These are phyloP conservation scores for Dothistroma septosporum DNA, from an alignment of 2,329 filamentous ascomycete genomes.

Conservation along the genomic window DNA sequence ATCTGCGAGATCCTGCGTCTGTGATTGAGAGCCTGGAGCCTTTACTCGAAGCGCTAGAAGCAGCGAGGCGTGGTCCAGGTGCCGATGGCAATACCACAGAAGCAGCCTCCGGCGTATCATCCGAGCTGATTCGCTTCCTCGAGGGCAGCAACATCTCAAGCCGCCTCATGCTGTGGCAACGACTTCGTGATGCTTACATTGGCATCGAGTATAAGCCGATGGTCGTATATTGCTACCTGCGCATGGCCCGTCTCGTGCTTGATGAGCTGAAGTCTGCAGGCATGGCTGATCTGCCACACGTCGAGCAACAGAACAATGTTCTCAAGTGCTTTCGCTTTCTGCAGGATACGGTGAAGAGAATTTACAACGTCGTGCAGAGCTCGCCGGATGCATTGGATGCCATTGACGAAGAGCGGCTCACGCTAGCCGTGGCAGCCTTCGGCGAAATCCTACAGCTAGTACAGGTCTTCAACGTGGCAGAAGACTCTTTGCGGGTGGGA, in stretches of 20 bases:
- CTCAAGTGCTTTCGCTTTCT: constrained; percentile 74
- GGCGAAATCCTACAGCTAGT: constrained; percentile 69
- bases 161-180: constrained; percentile 82
- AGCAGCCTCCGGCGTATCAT: constrained; percentile 38
- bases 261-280: constrained; percentile 61
- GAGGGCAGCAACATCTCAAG: constrained; percentile 76
- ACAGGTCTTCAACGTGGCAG: constrained; percentile 73
- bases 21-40: constrained; percentile 92
- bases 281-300: constrained; percentile 52
- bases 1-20: constrained; percentile 72
- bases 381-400: constrained; percentile 76
- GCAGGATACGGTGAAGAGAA: constrained; percentile 69
- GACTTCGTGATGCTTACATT: constrained; percentile 83
- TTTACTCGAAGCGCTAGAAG: constrained; percentile 66
- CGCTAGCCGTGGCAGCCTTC: constrained; percentile 66
- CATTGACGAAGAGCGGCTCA: constrained; percentile 73
- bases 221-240: constrained; percentile 79
- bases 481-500: constrained; percentile 80
- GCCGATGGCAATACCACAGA: background rate
- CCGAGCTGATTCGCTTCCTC: constrained; percentile 82
- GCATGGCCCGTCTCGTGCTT: constrained; percentile 79
- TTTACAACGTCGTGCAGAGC: constrained; percentile 61
- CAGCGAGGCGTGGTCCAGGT: background rate
- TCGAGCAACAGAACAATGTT: constrained; percentile 65
- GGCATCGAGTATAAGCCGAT: constrained; percentile 82